Evolutionary conservation across 139 green algal species (phyloP).

Genomic region (Zygnema circumcarinatum): DNA sequence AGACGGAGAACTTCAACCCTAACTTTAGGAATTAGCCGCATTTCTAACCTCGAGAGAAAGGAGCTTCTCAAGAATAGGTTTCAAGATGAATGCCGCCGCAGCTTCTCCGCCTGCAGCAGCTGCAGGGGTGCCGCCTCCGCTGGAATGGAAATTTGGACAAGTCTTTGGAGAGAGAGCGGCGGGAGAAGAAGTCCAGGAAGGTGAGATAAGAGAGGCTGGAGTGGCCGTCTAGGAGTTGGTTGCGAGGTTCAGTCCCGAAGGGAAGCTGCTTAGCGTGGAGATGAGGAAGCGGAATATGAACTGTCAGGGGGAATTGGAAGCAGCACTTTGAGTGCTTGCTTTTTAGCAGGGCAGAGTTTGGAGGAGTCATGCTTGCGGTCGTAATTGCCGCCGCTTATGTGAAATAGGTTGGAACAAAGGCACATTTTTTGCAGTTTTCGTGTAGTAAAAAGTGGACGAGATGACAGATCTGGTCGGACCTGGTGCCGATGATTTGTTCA

Average conservation of each 20-base stretch:
- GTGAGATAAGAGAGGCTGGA: slow-evolving; percentile 65
- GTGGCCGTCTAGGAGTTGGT: background rate
- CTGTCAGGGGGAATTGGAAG: background rate
- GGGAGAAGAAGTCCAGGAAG: slow-evolving; percentile 95
- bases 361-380: background rate
- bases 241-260: background rate
- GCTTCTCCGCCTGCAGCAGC: background rate
- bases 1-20: too few relatives aligned
- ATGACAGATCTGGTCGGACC: too few relatives aligned
- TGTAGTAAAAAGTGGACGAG: too few relatives aligned
- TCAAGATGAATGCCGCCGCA: background rate
- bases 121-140: slow-evolving; percentile 25
- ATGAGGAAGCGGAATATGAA: background rate
- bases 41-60: too few relatives aligned
- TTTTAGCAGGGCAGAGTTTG: background rate
- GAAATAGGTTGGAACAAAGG: too few relatives aligned
- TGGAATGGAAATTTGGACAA: slow-evolving; percentile 94
- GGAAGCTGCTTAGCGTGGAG: background rate
- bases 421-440: too few relatives aligned
- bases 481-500: too few relatives aligned
- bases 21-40: too few relatives aligned
- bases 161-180: slow-evolving; percentile 95
- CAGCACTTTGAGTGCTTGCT: background rate
- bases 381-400: too few relatives aligned
- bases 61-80: background rate